Evolutionary conservation across 2,329 filamentous ascomycete genomes (phyloP), one percentile per base, ranked within the genome.

Genomic region (Ascochyta rabiei): DNA sequence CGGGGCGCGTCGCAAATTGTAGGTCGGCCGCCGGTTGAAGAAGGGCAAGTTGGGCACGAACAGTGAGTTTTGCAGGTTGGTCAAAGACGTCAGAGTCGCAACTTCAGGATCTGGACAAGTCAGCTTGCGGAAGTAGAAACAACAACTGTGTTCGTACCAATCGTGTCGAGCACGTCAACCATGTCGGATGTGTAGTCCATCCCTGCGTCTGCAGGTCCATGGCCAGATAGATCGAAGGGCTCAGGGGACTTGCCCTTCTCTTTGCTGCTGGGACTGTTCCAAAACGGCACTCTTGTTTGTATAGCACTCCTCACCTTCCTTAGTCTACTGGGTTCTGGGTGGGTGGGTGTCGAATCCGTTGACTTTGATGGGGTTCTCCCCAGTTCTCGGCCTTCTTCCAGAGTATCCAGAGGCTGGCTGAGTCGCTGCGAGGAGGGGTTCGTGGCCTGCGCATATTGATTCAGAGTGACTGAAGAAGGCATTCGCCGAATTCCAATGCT

Each of bases 21-120:
- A 96, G 0, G 90, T 92, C 1, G 91, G 90, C 56, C 87, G 82
- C 43, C 91, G 84, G 67, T 96, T 95, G 44, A 96, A 64, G 64
- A 86, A 86, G 35, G 91, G 91, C n/a, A 96, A 80, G 61, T 92
- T 88, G 0, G 91, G 91, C 2, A 96, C 79, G 74, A 96, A 96
- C 9, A 96, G 84, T 0, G 91, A 95, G 71, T 96, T 96, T 68
- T 96, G 91, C 18, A 96, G 87, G 67, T 96, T 96, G 38, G 90
- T 96, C 9, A 96, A 82, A 13, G 90, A 93, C 0, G 90, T 91
- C 3, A 96, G 78, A 0, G 91, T 91, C 31, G 90, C 86, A 3
- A 96, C 87, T 76, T 96, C 90, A 37, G 91, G 90, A 66, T 96
- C 91, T 92, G 60, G 74, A 61, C 55, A 26, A 19, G 48, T 64